Conservation (phyloP, 1,284 basidiomycete species). For the Puccinia novopanici region DNA sequence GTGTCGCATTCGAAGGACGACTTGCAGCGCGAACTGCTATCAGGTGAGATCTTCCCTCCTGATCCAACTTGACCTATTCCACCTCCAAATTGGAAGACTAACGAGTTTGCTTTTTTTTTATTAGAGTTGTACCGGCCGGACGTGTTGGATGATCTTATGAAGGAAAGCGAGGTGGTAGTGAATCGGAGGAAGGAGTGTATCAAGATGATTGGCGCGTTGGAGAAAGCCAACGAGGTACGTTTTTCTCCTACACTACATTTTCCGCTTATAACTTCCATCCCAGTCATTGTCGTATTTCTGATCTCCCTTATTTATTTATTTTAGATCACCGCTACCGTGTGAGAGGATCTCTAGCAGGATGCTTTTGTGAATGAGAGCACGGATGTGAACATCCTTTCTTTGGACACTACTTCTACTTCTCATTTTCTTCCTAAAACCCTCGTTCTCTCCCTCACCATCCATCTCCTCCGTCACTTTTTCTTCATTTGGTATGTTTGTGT, state of each 20-base stretch:
- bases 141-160: slow-evolving; percentile 84
- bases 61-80: not conserved
- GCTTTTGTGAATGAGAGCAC: not conserved
- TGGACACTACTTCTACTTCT: not conserved
- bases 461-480: not conserved
- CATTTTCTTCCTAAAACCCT: not conserved
- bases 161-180: slow-evolving; percentile 74
- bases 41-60: slow-evolving; percentile 15
- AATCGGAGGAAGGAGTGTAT: slow-evolving; percentile 82
- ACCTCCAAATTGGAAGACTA: too few relatives aligned
- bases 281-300: not conserved
- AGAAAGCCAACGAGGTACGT: slow-evolving; percentile 77
- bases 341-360: not conserved
- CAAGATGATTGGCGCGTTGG: slow-evolving; percentile 81
- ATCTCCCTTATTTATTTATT: not conserved
- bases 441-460: not conserved
- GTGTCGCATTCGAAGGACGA: slow-evolving; percentile 91
- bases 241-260: not conserved
- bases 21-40: slow-evolving; percentile 79
- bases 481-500: not conserved
- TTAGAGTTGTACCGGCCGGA: slow-evolving; percentile 83
- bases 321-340: slow-evolving; percentile 34
- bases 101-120: not conserved
- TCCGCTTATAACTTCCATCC: not conserved
- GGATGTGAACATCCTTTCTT: not conserved